These are phyloP conservation scores for Emydomyces testavorans DNA, from an alignment of 2,329 filamentous ascomycete species.

Conservation along the genomic window DNA sequence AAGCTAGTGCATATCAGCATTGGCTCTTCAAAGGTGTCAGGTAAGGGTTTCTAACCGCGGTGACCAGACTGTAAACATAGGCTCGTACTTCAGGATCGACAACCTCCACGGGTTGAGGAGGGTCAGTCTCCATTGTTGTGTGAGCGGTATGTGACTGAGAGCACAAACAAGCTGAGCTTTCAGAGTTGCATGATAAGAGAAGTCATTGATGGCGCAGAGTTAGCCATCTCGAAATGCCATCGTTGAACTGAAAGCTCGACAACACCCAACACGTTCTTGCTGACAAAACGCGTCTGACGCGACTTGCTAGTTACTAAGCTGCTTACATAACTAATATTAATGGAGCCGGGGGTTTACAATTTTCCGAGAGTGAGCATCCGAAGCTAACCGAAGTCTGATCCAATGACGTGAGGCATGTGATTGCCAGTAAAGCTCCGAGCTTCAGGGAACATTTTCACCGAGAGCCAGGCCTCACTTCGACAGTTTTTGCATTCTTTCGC, in stretches of 20 bases:
- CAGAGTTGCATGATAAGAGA: not conserved
- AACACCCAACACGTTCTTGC: not conserved
- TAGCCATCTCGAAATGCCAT: not conserved
- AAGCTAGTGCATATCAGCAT: constrained; percentile 46
- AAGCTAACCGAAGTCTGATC: constrained; percentile 26
- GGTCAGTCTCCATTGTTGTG: constrained; percentile 35
- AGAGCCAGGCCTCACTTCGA: too few species aligned
- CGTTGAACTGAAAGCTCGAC: not conserved
- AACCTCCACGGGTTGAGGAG: constrained; percentile 37
- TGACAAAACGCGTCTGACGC: constrained; percentile 6
- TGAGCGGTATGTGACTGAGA: not conserved
- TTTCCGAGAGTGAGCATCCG: constrained; percentile 20
- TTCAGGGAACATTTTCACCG: not conserved
- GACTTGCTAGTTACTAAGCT: constrained; percentile 4
- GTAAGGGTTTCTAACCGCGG: constrained; percentile 53
- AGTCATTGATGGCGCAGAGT: not conserved
- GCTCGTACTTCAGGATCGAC: constrained; percentile 89
- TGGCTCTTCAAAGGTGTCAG: too few species aligned
- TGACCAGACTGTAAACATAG: constrained; percentile 85
- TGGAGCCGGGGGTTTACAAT: too few species aligned
- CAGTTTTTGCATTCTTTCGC: too few species aligned
- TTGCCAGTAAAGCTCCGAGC: not conserved
- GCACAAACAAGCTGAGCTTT: not conserved
- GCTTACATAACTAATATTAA: too few species aligned
- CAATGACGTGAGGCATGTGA: constrained; percentile 13